Evolutionary conservation across 2,329 filamentous ascomycete species (phyloP).

Genomic region (Diaporthe sp.): DNA sequence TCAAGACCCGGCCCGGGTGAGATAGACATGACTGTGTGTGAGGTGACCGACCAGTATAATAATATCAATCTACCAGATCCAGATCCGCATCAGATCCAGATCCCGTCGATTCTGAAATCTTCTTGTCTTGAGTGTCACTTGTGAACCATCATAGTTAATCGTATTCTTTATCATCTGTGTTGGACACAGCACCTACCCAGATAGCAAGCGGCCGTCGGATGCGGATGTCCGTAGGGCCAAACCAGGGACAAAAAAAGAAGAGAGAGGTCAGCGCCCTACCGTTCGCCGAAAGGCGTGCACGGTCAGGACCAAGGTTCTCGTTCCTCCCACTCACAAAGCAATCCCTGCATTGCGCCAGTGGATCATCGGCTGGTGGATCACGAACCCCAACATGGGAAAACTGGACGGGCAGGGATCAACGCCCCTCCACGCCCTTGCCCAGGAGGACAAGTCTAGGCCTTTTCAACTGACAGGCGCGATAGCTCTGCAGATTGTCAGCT

Average conservation of each 20-base stretch:
- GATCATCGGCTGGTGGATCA: constrained; percentile 17
- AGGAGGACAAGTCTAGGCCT: constrained; percentile 20
- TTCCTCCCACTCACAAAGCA: constrained; percentile 31
- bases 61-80: constrained; percentile 2
- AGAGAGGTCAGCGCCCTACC: constrained; percentile 13
- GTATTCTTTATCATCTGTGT: background rate
- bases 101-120: background rate
- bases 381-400: constrained; percentile 10
- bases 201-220: background rate
- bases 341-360: constrained; percentile 29
- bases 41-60: no score
- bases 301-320: constrained; percentile 25
- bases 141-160: background rate
- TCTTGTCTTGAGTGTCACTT: background rate
- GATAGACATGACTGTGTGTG: background rate
- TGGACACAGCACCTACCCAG: background rate
- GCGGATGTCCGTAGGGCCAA: constrained; percentile 8
- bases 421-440: constrained; percentile 6
- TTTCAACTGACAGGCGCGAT: constrained; percentile 5
- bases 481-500: constrained; percentile 2
- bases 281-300: constrained; percentile 31
- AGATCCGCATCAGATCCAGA: constrained; percentile 11
- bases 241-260: constrained; percentile 17
- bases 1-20: constrained; percentile 1
- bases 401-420: constrained; percentile 22